phyloP scores from a whole-genome alignment of 2,329 filamentous ascomycete species.

The Aspergillus thermomutatus region DNA sequence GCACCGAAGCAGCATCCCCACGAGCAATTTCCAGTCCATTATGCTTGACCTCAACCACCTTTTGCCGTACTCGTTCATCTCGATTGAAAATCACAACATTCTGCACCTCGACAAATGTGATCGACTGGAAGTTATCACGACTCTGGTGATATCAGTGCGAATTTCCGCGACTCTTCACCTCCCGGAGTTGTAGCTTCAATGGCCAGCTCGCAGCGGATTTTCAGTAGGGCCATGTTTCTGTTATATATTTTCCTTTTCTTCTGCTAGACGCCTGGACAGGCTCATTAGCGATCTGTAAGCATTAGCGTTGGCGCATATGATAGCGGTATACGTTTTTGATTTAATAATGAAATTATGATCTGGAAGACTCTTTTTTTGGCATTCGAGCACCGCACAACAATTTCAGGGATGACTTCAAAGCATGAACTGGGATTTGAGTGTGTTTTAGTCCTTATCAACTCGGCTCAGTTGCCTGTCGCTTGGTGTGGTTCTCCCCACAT shows the following conservation, averaged over 20 bases:
- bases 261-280: not conserved
- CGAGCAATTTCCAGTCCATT: not conserved
- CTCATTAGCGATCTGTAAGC: conserved; percentile 1
- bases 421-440: not conserved
- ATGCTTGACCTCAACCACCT: not conserved
- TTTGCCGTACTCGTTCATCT: not conserved
- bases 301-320: conserved; percentile 10
- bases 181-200: not conserved
- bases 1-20: not conserved
- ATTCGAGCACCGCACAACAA: not conserved
- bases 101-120: not conserved
- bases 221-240: not conserved
- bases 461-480: conserved; percentile 8
- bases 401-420: conserved; percentile 1
- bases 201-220: not conserved
- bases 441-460: conserved; percentile 3
- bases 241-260: not conserved
- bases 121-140: not conserved
- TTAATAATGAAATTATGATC: not conserved
- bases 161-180: not conserved
- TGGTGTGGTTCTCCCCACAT: not conserved
- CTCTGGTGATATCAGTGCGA: not conserved
- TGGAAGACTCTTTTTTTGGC: not conserved
- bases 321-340: not conserved
- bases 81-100: not conserved